Evolutionary conservation across 768 basidiomycete genomes (phyloP), one percentile per base, ranked within the genome.

Genomic region (Mycena vulgaris): DNA sequence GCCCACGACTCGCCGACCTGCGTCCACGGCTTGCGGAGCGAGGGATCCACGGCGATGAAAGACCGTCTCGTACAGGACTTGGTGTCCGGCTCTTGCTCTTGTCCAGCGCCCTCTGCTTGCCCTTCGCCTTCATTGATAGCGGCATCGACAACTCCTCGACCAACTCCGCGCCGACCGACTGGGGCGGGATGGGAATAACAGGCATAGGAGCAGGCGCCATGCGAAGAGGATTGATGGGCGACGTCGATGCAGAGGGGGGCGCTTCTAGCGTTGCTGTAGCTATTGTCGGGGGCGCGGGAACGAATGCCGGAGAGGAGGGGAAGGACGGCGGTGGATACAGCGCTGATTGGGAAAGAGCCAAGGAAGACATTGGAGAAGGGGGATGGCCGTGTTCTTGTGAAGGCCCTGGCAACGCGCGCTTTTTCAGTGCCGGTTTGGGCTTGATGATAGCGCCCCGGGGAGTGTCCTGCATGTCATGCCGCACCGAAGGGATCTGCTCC

Each of bases 71-170:
- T 10, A 1, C 27, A 14, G 62, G 68, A 40, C 67, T 68, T 16
- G 60, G 60, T 10, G 60, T 49, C 55, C 53, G 23, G 49, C 31
- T 37, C 37, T 40, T 35, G 45, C 28, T 51, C 14, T 28, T n/a
- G n/a, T n/a, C n/a, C n/a, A n/a, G 21, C 35, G 30, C 57, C 33
- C 28, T 53, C 16, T 70, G 69, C 30, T 70, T 70, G 11, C 69
- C 69, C 37, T 10, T 5, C 23, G 69, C 69, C 27, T 66, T 66
- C 17, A 21, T 39, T 13, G 69, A 70, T 52, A 66, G 27, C 21
- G 33, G 9, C 10, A 60, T 28, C 30, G 63, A 33, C 2, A 23
- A 16, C 40, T 14, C 58, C 48, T 13, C 49, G 23, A 25, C 10
- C 7, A 48, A 27, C 14, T 55, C 31, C 16, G 33, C 4, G 14